These are phyloP conservation scores for Verticillium nubilum DNA, from an alignment of 2,329 filamentous ascomycete species.

Conservation along the genomic window DNA sequence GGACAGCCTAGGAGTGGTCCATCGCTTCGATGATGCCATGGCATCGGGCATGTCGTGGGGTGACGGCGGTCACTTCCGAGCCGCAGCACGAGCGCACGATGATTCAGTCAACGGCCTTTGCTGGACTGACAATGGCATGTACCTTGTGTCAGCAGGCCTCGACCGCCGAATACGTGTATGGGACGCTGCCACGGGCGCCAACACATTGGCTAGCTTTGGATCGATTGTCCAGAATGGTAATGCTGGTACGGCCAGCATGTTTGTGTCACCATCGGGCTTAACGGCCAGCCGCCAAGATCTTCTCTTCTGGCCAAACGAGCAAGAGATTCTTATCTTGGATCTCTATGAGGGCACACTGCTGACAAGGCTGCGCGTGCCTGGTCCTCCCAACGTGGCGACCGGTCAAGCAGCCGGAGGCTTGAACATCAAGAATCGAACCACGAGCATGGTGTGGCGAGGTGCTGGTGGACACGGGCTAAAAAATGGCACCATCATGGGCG, in stretches of 20 bases:
- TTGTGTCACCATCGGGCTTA: constrained; percentile 57
- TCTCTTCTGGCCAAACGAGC: constrained; percentile 76
- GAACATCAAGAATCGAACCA: constrained; percentile 62
- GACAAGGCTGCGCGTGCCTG: constrained; percentile 64
- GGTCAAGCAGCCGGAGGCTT: constrained; percentile 44
- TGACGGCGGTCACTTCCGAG: constrained; percentile 32
- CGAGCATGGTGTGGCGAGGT: constrained; percentile 67
- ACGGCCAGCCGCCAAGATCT: constrained; percentile 55
- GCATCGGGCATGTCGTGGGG: constrained; percentile 23
- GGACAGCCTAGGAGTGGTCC: constrained; percentile 65
- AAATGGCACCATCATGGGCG: constrained; percentile 56
- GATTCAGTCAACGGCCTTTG: constrained; percentile 79
- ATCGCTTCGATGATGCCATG: constrained; percentile 27
- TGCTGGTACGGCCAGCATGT: constrained; percentile 54
- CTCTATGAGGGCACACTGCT: constrained; percentile 71
- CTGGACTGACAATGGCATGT: constrained; percentile 76
- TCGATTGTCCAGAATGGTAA: constrained; percentile 72
- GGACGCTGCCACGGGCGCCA: constrained; percentile 74
- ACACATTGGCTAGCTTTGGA: constrained; percentile 85
- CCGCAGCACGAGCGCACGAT: constrained; percentile 62
- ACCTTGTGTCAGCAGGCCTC: constrained; percentile 75
- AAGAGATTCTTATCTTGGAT: constrained; percentile 75
- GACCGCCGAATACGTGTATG: constrained; percentile 84
- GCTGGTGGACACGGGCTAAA: constrained; percentile 53
- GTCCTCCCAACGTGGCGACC: constrained; percentile 32